Base-by-base conservation (phyloP, 495 filamentous ascomycete species). In the Neurospora sp. region DNA sequence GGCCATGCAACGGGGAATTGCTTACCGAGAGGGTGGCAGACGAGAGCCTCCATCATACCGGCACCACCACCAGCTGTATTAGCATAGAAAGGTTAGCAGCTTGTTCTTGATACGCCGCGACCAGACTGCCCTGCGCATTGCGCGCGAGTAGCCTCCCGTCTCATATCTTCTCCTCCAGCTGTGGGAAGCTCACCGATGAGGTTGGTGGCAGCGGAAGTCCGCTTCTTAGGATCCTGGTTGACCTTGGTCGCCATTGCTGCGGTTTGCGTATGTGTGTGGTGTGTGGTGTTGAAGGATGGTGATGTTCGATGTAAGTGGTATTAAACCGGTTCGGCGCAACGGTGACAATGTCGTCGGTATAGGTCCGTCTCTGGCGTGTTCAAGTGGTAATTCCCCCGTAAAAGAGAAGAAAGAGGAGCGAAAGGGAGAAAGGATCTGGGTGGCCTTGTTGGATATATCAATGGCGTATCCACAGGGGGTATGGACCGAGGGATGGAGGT, bases 21-120 rank as follows among this genome's bases (percentile, higher is more conserved):
- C 87, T 75, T 87, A 96, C 93, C 93, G 39, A 99, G 87, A 73
- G 96, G 96, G 86, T 99, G 96, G 84, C 96, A 99, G 74, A 88
- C 93, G 70, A 99, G 90, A 38, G 96, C 96, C 85, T 99, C 96
- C 93, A 98, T 98, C 93, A 98, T 97, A 80, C 96, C 96, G 71
- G 96, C 96, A 79, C 93, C 95, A 80, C 96, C 96, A 80, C 96
- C 96, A 84, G 96, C 96, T 98, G 79, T 39, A 72, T 46, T 41
- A 14, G 66, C 42, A 35, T 62, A 37, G 11, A 12, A 18, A 16
- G 54, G 73, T 80, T 72, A 80, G 76, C 60, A 72, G 10, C 37
- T 42, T n/a, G 69, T 37, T 11, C 66, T 62, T 74, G 75, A 66
- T 84, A 39, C 73, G 44, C 54, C 23, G 10, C 39, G 27, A 12